Evolutionary conservation across 1,284 basidiomycete genomes (phyloP), one percentile per base, ranked within the genome.

Genomic region (Malassezia psittaci): DNA sequence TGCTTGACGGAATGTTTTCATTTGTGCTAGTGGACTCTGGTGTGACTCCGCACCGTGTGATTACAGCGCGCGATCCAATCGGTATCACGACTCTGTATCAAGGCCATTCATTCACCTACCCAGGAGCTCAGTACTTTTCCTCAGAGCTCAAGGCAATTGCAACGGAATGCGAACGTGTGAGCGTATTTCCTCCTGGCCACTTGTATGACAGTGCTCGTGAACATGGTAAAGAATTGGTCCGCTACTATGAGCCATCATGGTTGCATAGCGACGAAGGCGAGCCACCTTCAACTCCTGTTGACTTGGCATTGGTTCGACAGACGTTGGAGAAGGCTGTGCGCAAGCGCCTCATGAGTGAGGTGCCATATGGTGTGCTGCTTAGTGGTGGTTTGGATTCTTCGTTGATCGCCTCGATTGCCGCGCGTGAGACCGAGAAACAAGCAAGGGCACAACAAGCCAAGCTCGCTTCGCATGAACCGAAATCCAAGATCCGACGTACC

Each of bases 41-140:
- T 11, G 85, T 88, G 56, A 80, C 85, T 1, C 93, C 94, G 7
- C 81, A 89, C 38, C 84, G 91, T 57, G 80, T 96, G 60, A 88
- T 98, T 68, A 93, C 93, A 52, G 90, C 91, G 19, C 85, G 94
- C 52, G 94, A 99, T 76, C 91, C 94, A 24, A 87, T 99, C 73
- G 94, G 94, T 38, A 90, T 98, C 76, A 98, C 94, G 43, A 96
- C 94, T 11, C 81, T 99, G 18, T 99, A 98, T 79, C 90, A 96
- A 78, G 94, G 94, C 52, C 88, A 86, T 83, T 84, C 81, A 77
- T 91, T 88, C 16, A 82, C 84, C 60, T 80, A 82, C 46, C 93
- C 93, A 12, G 87, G 86, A 46, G 84, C 83, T 35, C 81, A 87
- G 55, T 98, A 85, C 79, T 96, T 99, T 75, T 83, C 93, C 3